phyloP scores from a whole-genome alignment of 2,329 filamentous ascomycete species.

The Penicillium sp. region DNA sequence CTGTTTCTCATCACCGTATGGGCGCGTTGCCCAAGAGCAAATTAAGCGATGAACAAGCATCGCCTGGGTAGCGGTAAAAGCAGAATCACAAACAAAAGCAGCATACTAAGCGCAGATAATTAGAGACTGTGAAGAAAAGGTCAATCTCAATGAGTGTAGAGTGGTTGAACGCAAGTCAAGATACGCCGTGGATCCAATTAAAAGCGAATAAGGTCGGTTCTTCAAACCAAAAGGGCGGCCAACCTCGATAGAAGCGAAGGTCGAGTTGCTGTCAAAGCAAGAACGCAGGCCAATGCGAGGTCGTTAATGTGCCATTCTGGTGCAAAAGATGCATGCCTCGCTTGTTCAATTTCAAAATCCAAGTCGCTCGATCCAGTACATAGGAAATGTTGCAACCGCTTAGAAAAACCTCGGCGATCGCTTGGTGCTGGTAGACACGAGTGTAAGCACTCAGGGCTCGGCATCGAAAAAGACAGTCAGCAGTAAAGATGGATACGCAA shows the following conservation, averaged over 20 bases:
- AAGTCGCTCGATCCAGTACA: conserved; percentile 27
- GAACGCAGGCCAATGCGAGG: conserved; percentile 18
- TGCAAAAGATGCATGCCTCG: conserved; percentile 18
- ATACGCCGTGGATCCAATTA: conserved; percentile 23
- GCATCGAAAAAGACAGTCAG: conserved; percentile 9
- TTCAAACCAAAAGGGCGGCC: conserved; percentile 40
- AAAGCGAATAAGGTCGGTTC: conserved; percentile 24
- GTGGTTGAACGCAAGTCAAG: conserved; percentile 25
- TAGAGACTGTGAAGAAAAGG: not conserved
- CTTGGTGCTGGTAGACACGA: conserved; percentile 37
- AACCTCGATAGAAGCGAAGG: conserved; percentile 40
- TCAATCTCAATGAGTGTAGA: conserved; percentile 16
- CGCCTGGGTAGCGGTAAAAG: conserved; percentile 6
- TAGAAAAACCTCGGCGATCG: conserved; percentile 49
- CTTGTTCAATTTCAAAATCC: conserved; percentile 17
- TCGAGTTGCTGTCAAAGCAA: conserved; percentile 23
- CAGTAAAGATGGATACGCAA: conserved; percentile 15
- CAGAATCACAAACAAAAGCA: conserved; percentile 11
- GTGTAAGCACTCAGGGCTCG: conserved; percentile 14
- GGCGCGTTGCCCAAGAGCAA: conserved; percentile 14
- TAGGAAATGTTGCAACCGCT: conserved; percentile 21
- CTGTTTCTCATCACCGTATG: conserved; percentile 29
- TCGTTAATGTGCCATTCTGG: conserved; percentile 30
- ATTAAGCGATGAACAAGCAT: not conserved
- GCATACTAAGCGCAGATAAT: not conserved